Conservation (phyloP, 139 green algal genomes). For the Tetratostichococcus sp. region DNA sequence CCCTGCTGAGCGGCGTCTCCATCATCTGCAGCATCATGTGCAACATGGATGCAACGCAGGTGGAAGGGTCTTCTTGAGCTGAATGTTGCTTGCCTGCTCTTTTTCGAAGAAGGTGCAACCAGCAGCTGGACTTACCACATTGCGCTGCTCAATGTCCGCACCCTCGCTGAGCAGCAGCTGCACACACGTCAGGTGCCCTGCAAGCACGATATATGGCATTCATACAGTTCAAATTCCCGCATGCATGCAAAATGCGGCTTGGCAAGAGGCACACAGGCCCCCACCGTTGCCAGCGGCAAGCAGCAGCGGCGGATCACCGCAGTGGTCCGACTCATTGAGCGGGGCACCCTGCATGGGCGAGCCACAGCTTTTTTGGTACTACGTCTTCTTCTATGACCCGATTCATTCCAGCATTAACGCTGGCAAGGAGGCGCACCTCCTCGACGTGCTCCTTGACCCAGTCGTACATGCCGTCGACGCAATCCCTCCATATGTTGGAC, state of each 20-base stretch:
- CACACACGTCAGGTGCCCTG: constrained; percentile 67
- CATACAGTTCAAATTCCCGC: not conserved
- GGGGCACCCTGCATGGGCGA: constrained; percentile 60
- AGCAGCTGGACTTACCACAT: constrained; percentile 57
- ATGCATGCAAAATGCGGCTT: not conserved
- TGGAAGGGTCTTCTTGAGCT: no score
- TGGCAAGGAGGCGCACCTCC: constrained; percentile 70
- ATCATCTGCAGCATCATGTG: constrained; percentile 65
- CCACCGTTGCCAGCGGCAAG: constrained; percentile 83
- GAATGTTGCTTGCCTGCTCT: no score
- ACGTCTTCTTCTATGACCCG: no score
- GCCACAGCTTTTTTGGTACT: no score
- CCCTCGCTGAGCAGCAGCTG: constrained; percentile 80
- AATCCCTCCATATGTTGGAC: constrained; percentile 94
- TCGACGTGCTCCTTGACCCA: constrained; percentile 91
- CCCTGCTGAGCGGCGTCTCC: constrained; percentile 78
- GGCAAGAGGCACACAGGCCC: not conserved
- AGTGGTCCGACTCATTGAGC: constrained; percentile 90
- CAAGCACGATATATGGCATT: not conserved
- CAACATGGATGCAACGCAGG: no score
- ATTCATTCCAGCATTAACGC: no score
- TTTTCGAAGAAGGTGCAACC: no score
- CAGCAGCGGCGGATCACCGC: constrained; percentile 87
- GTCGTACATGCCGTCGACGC: constrained; percentile 90
- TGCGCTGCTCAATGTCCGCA: constrained; percentile 86